A percentile compares a stretch with the other conserved stretches of the same genome.
Conservation (phyloP, 225 moss, liverwort and hornwort genomes). For the Rhytidiadelphus loreus region DNA sequence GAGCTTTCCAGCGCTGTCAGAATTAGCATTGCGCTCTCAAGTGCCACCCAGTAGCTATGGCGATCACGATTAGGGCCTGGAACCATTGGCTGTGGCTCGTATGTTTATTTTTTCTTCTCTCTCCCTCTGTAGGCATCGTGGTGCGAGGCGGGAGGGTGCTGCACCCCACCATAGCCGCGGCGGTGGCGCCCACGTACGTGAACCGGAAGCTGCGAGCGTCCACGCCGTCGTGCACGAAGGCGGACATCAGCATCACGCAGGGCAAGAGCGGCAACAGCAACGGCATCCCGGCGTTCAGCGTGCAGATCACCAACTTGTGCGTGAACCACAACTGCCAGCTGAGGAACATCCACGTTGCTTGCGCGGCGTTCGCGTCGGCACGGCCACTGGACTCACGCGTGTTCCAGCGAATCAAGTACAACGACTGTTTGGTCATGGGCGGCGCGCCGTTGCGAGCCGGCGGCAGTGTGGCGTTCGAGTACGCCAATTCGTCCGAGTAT, state of each 20-base stretch:
- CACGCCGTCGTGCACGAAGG: constrained; percentile 45
- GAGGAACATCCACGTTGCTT: constrained; percentile 71
- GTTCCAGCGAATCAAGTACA: constrained; percentile 68
- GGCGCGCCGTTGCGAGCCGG: constrained; percentile 68
- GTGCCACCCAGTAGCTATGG: constrained; percentile 22
- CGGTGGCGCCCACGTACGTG: constrained; percentile 21
- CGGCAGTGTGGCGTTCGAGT: constrained; percentile 77
- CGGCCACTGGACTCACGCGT: constrained; percentile 70
- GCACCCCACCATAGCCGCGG: not conserved
- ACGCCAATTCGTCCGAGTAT: constrained; percentile 86
- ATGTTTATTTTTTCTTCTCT: not conserved
- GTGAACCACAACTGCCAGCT: constrained; percentile 62
- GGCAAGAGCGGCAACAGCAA: constrained; percentile 53
- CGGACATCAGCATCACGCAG: constrained; percentile 54
- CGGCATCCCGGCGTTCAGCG: constrained; percentile 85
- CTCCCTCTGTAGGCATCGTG: not conserved
- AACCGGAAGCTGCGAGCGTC: constrained; percentile 54
- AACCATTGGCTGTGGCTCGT: constrained; percentile 3
- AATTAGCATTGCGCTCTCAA: constrained; percentile 29
- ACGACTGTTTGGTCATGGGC: constrained; percentile 82
- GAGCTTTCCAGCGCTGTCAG: constrained; percentile 21
- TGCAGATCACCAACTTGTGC: constrained; percentile 85
- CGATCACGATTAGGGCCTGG: constrained; percentile 21
- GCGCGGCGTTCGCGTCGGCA: constrained; percentile 83
- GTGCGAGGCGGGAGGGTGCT: not conserved